phyloP scores from a whole-genome alignment of 805 yeast species.

The Kluyveromyces starmeri region DNA sequence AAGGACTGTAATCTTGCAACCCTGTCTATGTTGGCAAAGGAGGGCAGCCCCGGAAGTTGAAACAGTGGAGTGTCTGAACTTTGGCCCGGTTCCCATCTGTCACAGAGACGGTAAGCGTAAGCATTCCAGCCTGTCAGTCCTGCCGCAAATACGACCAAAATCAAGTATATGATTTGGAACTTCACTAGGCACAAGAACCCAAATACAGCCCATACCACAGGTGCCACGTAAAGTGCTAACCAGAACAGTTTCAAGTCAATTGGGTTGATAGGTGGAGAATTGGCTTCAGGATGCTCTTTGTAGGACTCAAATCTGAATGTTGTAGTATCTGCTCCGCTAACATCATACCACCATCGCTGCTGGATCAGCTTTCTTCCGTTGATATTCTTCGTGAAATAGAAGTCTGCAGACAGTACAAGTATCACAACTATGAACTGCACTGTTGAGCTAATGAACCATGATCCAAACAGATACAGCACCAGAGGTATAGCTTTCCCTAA shows the following conservation, averaged over 20 bases:
- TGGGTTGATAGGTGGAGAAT: constrained; percentile 58
- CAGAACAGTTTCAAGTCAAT: constrained; percentile 88
- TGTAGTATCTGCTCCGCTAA: constrained; percentile 26
- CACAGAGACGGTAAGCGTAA: constrained; percentile 85
- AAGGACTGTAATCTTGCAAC: constrained; percentile 22
- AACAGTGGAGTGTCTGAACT: constrained; percentile 4
- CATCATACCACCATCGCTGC: constrained; percentile 95
- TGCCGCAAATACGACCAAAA: constrained; percentile 58
- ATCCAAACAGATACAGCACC: constrained; percentile 26
- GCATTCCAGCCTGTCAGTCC: constrained; percentile 73
- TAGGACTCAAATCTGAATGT: constrained; percentile 28
- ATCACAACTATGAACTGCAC: constrained; percentile 66
- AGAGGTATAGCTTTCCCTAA: constrained; percentile 26
- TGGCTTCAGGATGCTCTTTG: constrained; percentile 32
- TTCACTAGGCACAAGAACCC: constrained; percentile 73
- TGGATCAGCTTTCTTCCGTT: constrained; percentile 88
- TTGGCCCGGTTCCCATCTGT: constrained; percentile 57
- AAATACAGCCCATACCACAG: constrained; percentile 64
- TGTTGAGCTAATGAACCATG: constrained; percentile 27
- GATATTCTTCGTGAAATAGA: constrained; percentile 88
- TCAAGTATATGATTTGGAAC: constrained; percentile 58
- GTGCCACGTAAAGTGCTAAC: constrained; percentile 67
- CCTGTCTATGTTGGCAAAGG: constrained; percentile 20
- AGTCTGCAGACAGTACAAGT: constrained; percentile 75
- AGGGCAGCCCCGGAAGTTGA: constrained; percentile 18